phyloP scores from a whole-genome alignment of 1,139 yeast species.

The Blastobotrys apis region DNA sequence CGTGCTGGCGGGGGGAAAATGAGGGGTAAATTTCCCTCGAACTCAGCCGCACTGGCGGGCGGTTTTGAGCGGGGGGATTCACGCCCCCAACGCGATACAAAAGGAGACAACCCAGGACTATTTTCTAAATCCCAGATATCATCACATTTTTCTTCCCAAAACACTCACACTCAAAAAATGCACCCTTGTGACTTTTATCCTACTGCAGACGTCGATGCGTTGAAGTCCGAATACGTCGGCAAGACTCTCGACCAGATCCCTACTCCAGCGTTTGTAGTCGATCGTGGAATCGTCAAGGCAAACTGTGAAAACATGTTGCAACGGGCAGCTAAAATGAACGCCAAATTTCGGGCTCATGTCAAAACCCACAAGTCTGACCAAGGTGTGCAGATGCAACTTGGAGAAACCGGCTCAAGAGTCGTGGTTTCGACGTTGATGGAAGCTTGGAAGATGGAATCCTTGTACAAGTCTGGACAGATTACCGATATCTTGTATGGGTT shows the following conservation, averaged over 20 bases:
- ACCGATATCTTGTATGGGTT: conserved; percentile 63
- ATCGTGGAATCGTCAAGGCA: conserved; percentile 23
- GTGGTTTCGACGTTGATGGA: conserved; percentile 72
- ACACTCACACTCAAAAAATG: conserved; percentile 12
- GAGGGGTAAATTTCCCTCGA: too few species aligned
- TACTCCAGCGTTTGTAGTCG: conserved; percentile 38
- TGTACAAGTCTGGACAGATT: conserved; percentile 43
- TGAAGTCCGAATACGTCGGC: conserved; percentile 31
- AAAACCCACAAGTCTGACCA: conserved; percentile 66
- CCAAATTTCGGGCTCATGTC: conserved; percentile 61
- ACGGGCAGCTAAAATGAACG: conserved; percentile 47
- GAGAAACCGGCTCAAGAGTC: conserved; percentile 43
- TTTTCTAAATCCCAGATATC: too few species aligned
- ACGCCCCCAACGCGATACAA: too few species aligned
- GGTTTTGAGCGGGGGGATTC: too few species aligned
- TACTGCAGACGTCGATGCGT: conserved; percentile 22
- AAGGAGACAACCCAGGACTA: too few species aligned
- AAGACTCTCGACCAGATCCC: conserved; percentile 33
- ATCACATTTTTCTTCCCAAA: not conserved
- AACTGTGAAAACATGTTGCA: conserved; percentile 28
- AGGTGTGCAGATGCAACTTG: conserved; percentile 42
- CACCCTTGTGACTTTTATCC: conserved; percentile 21
- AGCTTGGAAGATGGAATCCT: conserved; percentile 53
- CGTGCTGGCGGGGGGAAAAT: too few species aligned
- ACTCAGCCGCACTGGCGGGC: too few species aligned